These are phyloP conservation scores for Talaromyces borbonicus DNA, from an alignment of 495 filamentous ascomycete genomes.

Conservation along the genomic window DNA sequence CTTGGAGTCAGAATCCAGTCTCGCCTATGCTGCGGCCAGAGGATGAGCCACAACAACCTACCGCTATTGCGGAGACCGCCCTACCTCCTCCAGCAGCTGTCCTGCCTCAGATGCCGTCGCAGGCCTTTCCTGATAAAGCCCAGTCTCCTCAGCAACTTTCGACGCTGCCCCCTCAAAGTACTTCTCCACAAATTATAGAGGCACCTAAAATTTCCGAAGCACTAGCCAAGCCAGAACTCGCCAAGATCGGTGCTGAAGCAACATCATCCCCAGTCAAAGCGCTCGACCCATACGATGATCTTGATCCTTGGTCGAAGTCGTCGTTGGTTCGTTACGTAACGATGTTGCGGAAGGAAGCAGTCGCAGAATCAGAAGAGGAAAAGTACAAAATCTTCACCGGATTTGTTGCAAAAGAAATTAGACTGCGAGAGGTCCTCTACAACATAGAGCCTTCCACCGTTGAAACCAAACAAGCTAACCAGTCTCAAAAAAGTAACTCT, in stretches of 20 bases:
- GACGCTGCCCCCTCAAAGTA: neutral
- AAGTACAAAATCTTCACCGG: constrained; percentile 42
- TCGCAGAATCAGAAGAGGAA: constrained; percentile 39
- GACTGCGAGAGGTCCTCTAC: constrained; percentile 43
- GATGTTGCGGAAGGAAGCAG: constrained; percentile 44
- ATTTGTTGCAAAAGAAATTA: constrained; percentile 41
- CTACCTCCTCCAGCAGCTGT: constrained; percentile 1
- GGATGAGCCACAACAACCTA: constrained; percentile 6
- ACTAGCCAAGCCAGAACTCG: neutral
- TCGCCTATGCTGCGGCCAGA: constrained; percentile 12
- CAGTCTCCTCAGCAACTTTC: constrained; percentile 1
- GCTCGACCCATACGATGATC: constrained; percentile 36
- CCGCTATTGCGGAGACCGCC: constrained; percentile 6
- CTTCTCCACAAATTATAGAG: neutral
- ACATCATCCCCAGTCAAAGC: constrained; percentile 8
- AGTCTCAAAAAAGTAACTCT: neutral
- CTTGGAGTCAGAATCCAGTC: constrained; percentile 27
- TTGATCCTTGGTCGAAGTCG: constrained; percentile 44
- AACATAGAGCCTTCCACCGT: constrained; percentile 29
- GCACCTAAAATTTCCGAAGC: neutral
- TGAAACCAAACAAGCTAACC: constrained; percentile 7
- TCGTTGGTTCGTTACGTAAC: constrained; percentile 42
- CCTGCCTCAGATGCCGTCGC: neutral
- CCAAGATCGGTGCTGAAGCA: neutral
- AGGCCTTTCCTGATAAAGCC: neutral